Evolutionary conservation across 1,284 basidiomycete genomes (phyloP), one percentile per base, ranked within the genome.

Genomic region (Porogramme epimiltina): DNA sequence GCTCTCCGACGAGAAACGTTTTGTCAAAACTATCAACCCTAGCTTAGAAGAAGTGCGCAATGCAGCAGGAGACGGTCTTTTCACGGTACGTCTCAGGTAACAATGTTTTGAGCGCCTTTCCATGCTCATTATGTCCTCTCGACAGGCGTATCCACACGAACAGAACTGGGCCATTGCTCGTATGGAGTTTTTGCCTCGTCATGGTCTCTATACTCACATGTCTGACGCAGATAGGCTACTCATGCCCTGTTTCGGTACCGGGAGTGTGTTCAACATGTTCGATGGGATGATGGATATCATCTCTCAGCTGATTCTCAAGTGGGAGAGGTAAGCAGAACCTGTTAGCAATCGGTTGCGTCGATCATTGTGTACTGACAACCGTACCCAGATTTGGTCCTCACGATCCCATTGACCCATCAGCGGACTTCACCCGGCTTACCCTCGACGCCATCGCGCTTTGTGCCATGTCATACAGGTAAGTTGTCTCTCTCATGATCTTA

Each of bases 231-330:
- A 81, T 63, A 76, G 78, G 33, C 70, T 81, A 19, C 69, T 82
- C 15, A 75, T 79, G 68, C 79, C 79, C 4, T 75, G 77, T 1
- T 82, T 82, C 61, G 76, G 75, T n/a, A 71, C 78, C 0, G 55
- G 71, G 15, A 68, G 69, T 16, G 73, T 80, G 38, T 69, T 67
- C 43, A 66, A 66, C 50, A 81, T 81, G 78, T 76, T 77, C 58
- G 70, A 72, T 49, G 73, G 72, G 50, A 78, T 81, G 78, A 66
- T 70, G 36, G 80, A 81, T 48, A 72, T 81, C 38, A 63, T 69
- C 25, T 66, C 70, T 18, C 79, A 82, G 60, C 67, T 81, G 26
- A 60, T 77, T 8, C 57, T 71, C 10, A 78, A 79, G 61, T 78
- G 76, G 76, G 72, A 75, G 52, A 58, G 76, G 74, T 76, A 34